Base-by-base conservation (phyloP, 371 early-diverging fungal species). In the Polyrhizophydium stewartii region DNA sequence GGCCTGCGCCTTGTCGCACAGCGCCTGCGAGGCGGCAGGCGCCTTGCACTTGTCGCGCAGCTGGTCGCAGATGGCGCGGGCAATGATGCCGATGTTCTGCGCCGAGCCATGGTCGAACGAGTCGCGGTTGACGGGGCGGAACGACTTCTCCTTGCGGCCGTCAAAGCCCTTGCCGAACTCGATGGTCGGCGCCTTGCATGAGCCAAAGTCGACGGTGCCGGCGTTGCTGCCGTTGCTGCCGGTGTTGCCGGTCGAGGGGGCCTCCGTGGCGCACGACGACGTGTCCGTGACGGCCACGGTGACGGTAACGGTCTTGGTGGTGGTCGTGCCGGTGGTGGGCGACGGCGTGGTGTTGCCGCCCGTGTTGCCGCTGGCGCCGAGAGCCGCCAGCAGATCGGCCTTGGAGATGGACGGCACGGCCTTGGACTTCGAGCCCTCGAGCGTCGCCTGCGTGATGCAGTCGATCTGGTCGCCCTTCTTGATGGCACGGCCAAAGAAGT, bases 371-470 rank as follows among this genome's bases (percentile, higher is more conserved):
- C n/a, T n/a, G n/a, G n/a, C n/a, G n/a, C n/a, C n/a, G n/a, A n/a
- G n/a, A n/a, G n/a, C n/a, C n/a, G n/a, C n/a, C n/a, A n/a, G n/a
- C n/a, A n/a, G n/a, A n/a, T n/a, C n/a, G n/a, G n/a, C n/a, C n/a
- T n/a, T n/a, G n/a, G n/a, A n/a, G n/a, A n/a, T n/a, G n/a, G n/a
- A n/a, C n/a, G n/a, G n/a, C n/a, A n/a, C n/a, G n/a, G n/a, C n/a
- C 24, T 21, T 50, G 17, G 17, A 12, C 51, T 27, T 21, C 24
- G n/a, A 50, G 25, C n/a, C 27, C 51, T 50, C 24, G 21, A 63
- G 24, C 19, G 49, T 45, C 40, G 59, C 64, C 21, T 50, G 35
- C 9, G 59, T 59, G 52, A 41, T 63, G 46, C 64, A 63, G 51
- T 63, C 64, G 40, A 58, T 51, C 25, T 16, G 19, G 7, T 63